Evolutionary conservation across 208 protist genomes (phyloP).

Genomic region (Trypanosoma lewisi): DNA sequence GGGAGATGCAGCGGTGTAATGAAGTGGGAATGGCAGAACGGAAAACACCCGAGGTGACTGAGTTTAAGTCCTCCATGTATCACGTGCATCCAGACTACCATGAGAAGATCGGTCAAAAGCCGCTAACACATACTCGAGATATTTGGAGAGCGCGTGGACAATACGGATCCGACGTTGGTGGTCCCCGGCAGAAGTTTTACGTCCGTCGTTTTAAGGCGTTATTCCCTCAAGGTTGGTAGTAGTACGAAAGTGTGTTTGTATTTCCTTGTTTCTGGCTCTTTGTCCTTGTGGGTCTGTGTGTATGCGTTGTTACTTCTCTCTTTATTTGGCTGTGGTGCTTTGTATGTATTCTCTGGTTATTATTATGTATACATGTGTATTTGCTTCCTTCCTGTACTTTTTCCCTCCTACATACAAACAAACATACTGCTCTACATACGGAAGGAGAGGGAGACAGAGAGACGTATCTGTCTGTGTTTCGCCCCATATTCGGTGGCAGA

Average conservation of each 20-base stretch:
- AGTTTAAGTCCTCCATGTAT: slow-evolving; percentile 87
- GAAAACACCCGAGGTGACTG: slow-evolving; percentile 76
- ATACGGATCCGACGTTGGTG: slow-evolving; percentile 84
- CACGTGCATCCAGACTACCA: slow-evolving; percentile 87
- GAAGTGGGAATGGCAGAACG: slow-evolving; percentile 38
- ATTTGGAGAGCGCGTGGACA: slow-evolving; percentile 84
- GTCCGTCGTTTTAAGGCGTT: slow-evolving; percentile 86
- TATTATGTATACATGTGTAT: too few species aligned
- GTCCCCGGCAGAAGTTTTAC: slow-evolving; percentile 86
- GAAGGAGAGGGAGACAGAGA: background rate
- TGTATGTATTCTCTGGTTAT: background rate
- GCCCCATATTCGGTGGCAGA: too few species aligned
- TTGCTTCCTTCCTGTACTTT: too few species aligned
- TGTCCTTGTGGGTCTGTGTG: background rate
- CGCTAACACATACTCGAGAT: slow-evolving; percentile 71
- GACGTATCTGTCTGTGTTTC: too few species aligned
- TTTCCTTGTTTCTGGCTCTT: background rate
- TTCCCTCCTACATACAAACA: too few species aligned
- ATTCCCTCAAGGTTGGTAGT: slow-evolving; percentile 86
- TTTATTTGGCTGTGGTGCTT: background rate
- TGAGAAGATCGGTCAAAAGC: slow-evolving; percentile 66
- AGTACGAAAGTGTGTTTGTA: background rate
- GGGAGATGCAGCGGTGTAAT: slow-evolving; percentile 59
- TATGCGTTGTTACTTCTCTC: background rate
- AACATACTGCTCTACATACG: too few species aligned